These are phyloP conservation scores for Catenaria anguillulae DNA, from an alignment of 371 early-diverging fungal genomes.

Conservation along the genomic window DNA sequence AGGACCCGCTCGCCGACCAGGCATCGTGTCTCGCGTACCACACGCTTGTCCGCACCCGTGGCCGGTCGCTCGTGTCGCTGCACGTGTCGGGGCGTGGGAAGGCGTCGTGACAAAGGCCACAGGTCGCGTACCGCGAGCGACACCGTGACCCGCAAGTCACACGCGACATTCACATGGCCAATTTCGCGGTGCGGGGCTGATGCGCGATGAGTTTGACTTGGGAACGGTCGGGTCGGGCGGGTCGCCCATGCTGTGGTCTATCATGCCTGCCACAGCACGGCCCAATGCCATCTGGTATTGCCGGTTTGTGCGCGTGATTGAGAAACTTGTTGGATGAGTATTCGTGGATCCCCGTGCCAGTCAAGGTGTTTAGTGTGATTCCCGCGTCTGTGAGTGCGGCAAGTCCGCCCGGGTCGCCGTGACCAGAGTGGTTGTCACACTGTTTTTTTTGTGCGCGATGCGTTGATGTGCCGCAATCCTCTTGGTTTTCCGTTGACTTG, in stretches of 20 bases:
- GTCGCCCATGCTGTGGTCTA: constrained; percentile 2
- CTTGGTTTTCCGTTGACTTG: too few species aligned
- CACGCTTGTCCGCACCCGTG: background rate
- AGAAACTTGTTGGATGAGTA: background rate
- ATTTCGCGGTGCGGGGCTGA: background rate
- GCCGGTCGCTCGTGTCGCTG: background rate
- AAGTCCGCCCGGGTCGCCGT: too few species aligned
- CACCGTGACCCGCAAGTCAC: background rate
- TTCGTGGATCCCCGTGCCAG: background rate
- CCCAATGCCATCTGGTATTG: background rate
- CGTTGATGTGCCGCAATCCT: too few species aligned
- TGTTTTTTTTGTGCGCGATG: too few species aligned
- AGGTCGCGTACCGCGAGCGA: background rate
- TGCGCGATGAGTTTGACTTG: background rate
- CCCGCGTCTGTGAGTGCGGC: too few species aligned
- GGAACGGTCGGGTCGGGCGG: background rate
- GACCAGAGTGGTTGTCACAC: too few species aligned
- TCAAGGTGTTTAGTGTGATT: too few species aligned
- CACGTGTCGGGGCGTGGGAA: background rate
- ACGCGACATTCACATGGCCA: background rate
- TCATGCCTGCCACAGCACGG: background rate
- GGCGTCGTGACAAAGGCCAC: background rate
- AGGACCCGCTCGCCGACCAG: too few species aligned
- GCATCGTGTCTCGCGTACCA: too few species aligned
- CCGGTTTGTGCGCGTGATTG: background rate